Evolutionary conservation across 805 yeast species (phyloP).

Genomic region (Teunomyces pallodes): DNA sequence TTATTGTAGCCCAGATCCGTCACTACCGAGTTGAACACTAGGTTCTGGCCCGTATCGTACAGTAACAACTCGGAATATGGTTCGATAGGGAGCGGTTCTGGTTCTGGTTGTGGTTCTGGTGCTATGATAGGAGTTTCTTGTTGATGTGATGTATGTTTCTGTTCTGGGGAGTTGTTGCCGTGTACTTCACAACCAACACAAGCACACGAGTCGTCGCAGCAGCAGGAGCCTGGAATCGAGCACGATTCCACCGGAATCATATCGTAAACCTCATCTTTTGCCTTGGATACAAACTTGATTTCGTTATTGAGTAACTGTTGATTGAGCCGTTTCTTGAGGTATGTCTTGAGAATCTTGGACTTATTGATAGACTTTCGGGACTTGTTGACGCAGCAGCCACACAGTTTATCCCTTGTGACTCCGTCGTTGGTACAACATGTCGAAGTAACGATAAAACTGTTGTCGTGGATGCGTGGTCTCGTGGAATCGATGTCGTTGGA

Average conservation of each 20-base stretch:
- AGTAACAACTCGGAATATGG: neutral
- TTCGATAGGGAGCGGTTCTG: neutral
- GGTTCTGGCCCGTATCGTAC: constrained; percentile 2
- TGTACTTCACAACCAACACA: constrained; percentile 40
- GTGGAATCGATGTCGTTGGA: constrained; percentile 7
- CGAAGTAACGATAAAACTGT: constrained; percentile 34
- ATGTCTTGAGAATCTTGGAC: constrained; percentile 28
- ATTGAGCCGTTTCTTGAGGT: constrained; percentile 3
- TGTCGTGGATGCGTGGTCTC: constrained; percentile 21
- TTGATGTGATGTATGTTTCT: neutral
- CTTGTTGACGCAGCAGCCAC: constrained; percentile 31
- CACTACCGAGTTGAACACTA: constrained; percentile 3
- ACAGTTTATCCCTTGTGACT: constrained; percentile 18
- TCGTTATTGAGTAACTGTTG: neutral
- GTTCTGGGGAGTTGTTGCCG: constrained; percentile 17
- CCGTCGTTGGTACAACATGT: constrained; percentile 31
- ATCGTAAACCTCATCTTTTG: constrained; percentile 12
- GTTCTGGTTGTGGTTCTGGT: neutral
- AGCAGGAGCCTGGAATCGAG: constrained; percentile 35
- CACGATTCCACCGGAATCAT: constrained; percentile 32
- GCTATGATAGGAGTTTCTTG: neutral
- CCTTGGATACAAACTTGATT: neutral
- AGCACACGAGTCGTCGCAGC: constrained; percentile 34
- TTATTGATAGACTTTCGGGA: constrained; percentile 28
- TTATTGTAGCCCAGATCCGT: constrained; percentile 3